Base-by-base conservation (phyloP, 371 early-diverging fungal species). In the Haplosporangium sp. region DNA sequence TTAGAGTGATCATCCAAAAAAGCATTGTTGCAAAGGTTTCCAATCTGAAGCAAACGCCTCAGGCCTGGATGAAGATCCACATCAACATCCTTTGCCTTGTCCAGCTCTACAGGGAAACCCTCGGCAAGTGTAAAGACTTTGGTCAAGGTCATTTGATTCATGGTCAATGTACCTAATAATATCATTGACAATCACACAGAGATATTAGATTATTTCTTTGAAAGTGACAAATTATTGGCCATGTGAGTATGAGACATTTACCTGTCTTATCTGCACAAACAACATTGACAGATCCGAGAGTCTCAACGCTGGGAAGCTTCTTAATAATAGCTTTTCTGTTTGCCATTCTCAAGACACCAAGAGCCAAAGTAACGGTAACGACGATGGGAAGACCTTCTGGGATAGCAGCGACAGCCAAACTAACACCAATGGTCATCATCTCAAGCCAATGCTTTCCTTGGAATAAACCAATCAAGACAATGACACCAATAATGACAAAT, bases 231-330 rank as follows among this genome's bases (percentile, higher is more conserved):
- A 13, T 5, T n/a, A 40, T 35, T 15, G 38, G 19, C 7, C 58
- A 37, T 57, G 58, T 52, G 19, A 4, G 10, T 13, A 34, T 55
- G 55, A 20, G 55, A 55, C 8, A 9, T 10, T 47, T 70, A 66
- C 95, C 97, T 0, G 98, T 97, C 85, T 98, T 98, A 83, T 98
- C 98, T 42, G 94, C 93, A 84, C 96, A 96, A 40, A 98, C 92
- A 34, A 92, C 92, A 70, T 91, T 95, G 55, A 96, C 95, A 7
- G 95, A 93, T 2, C 97, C 96, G n/a, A 98, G 86, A 0, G 95
- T 91, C 84, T 98, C 98, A 3, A 97, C 95, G 4, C 96, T 92
- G 0, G 95, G 94, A 15, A 97, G 85, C 74, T 96, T 95, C 82
- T 96, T 97, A 27, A 98, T 92, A 57, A 98, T 94, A 7, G 95